Base-by-base conservation (phyloP, 73 alveolate genomes). In the Tetrahymena borealis region DNA sequence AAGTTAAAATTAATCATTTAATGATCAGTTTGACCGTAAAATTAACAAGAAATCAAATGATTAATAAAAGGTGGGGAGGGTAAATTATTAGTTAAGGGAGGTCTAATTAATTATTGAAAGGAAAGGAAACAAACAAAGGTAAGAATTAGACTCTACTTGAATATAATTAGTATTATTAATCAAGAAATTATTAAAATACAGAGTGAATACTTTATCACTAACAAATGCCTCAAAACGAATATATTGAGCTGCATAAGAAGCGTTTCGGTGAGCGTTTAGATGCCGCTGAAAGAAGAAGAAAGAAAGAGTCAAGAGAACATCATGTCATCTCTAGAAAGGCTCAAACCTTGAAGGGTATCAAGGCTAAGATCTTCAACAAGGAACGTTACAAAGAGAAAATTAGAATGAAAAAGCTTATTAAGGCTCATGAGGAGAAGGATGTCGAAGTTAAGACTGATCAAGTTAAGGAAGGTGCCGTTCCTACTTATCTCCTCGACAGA, bases 401-500 rank as follows among this genome's bases (percentile, higher is more conserved):
- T 20, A 96, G 97, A 93, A 98, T 98, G 99, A 97, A 96, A 96
- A 98, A 98, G 93, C 96, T 95, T 90, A 96, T 98, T 94, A 96
- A 98, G 93, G 99, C 99, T 11, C 99, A 98, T 91, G 99, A 98
- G 91, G 99, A 97, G 91, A 98, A 98, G 95, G 97, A 94, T 77
- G 99, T 98, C 11, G 98, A 98, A 90, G 99, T 96, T 90, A 97
- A 97, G 91, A 95, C 90, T 28, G 96, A 96, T 24, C 96, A 97
- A 90, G 98, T 97, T 5, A 97, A 97, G 43, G 99, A 98, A 40
- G 99, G 99, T 91, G 99, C 99, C 38, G 97, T 98, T 36, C 99
- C 99, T 24, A 98, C 99, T 20, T 98, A 98, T 96, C 97, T 98
- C 33, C 95, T 98, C 95, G 99, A 98, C 95, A 97, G 99, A 95